Conservation (phyloP, 2,329 filamentous ascomycete species). For the Xylariaceae sp. region DNA sequence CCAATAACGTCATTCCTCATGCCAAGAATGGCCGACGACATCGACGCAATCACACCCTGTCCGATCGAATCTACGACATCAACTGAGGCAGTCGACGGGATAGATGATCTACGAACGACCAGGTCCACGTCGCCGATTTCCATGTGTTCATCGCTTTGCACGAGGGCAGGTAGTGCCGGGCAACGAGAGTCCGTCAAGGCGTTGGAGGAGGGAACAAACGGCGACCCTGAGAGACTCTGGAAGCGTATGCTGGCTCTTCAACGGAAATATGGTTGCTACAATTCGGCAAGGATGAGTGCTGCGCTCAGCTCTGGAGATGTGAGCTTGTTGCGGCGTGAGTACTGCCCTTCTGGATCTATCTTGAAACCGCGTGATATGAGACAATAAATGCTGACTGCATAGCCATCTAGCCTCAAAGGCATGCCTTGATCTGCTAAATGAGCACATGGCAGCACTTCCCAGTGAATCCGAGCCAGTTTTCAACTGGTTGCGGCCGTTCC, state of each 20-base stretch:
- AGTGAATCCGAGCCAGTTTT: conserved; percentile 33
- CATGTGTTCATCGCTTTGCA: conserved; percentile 27
- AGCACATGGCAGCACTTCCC: conserved; percentile 40
- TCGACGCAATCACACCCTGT: conserved; percentile 44
- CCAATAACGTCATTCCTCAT: background rate
- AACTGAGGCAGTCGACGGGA: conserved; percentile 2
- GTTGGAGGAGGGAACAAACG: conserved; percentile 43
- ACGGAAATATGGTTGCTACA: conserved; percentile 54
- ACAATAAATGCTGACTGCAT: conserved; percentile 10
- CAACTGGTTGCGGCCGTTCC: conserved; percentile 25
- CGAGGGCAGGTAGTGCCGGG: conserved; percentile 19
- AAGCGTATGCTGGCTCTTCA: conserved; percentile 56
- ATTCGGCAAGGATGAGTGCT: conserved; percentile 55
- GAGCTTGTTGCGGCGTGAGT: conserved; percentile 53
- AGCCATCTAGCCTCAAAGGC: conserved; percentile 39
- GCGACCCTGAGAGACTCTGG: conserved; percentile 53
- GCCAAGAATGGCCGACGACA: conserved; percentile 34
- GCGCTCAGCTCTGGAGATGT: conserved; percentile 50
- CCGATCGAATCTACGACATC: conserved; percentile 26
- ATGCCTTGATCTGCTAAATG: conserved; percentile 42
- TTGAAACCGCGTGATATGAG: background rate
- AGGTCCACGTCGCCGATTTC: conserved; percentile 37
- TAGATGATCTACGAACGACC: conserved; percentile 25
- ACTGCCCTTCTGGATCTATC: too few relatives aligned
- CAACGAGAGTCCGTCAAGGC: conserved; percentile 39